A percentile compares a stretch with the other conserved stretches of the same genome.
These are phyloP conservation scores for Fusarium penzigii DNA, from an alignment of 2,329 filamentous ascomycete species.

Conservation along the genomic window DNA sequence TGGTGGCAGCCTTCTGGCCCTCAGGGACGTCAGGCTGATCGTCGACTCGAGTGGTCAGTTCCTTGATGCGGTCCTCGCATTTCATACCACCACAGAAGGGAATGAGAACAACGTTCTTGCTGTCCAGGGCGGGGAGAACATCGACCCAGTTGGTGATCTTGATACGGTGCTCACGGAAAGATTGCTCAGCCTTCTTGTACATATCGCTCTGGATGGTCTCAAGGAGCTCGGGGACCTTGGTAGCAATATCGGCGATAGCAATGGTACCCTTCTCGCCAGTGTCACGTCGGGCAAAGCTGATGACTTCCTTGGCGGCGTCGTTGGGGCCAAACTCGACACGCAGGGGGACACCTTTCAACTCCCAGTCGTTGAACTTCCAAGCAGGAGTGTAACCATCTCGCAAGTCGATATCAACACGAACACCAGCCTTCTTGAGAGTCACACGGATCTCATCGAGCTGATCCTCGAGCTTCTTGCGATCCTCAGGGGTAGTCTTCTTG, in stretches of 20 bases:
- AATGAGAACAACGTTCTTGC: constrained; percentile 90
- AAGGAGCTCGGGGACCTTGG: constrained; percentile 76
- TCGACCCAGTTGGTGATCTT: constrained; percentile 85
- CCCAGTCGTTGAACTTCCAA: constrained; percentile 99
- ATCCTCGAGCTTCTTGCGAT: constrained; percentile 72
- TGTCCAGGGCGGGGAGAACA: constrained; percentile 85
- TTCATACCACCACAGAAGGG: constrained; percentile 80
- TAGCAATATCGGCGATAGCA: constrained; percentile 70
- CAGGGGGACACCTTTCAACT: constrained; percentile 91
- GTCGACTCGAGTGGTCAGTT: constrained; percentile 77
- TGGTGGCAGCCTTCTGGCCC: constrained; percentile 55
- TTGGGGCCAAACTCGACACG: constrained; percentile 95
- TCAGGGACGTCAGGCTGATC: constrained; percentile 56
- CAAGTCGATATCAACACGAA: constrained; percentile 80
- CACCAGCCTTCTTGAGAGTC: constrained; percentile 68
- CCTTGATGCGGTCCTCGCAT: constrained; percentile 95
- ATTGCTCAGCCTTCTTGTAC: constrained; percentile 70
- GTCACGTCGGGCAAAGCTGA: constrained; percentile 86
- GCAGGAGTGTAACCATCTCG: constrained; percentile 91
- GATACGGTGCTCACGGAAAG: constrained; percentile 80
- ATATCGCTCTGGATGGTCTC: constrained; percentile 89
- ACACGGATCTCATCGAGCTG: constrained; percentile 72
- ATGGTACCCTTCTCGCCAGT: constrained; percentile 81
- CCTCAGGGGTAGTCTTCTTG: constrained; percentile 81
- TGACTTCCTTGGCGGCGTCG: constrained; percentile 81